Conservation (phyloP, 2,329 filamentous ascomycete genomes). For the Myriangium duriaei region DNA sequence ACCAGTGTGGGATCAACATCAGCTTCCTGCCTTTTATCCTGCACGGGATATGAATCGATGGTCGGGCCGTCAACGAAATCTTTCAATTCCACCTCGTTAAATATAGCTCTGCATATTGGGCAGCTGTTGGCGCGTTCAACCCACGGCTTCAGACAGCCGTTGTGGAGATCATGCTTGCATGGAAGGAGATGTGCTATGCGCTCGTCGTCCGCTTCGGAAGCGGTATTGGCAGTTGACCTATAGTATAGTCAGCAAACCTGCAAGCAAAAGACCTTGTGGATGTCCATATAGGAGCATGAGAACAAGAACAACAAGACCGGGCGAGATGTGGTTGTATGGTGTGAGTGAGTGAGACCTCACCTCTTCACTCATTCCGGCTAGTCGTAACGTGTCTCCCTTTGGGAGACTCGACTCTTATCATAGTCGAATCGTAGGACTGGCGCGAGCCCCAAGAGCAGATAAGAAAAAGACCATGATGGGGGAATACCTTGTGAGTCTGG, state of each 20-base stretch:
- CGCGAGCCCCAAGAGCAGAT: too few relatives aligned
- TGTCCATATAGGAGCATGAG: conserved; percentile 21
- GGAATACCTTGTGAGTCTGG: conserved; percentile 7
- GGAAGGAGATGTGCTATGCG: conserved; percentile 52
- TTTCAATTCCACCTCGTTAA: conserved; percentile 81
- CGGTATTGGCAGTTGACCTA: conserved; percentile 17
- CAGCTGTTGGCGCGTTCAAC: conserved; percentile 95
- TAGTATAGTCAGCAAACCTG: conserved; percentile 16
- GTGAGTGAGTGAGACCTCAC: conserved; percentile 22
- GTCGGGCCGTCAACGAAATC: conserved; percentile 55
- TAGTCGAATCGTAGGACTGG: too few relatives aligned
- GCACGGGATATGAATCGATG: conserved; percentile 50
- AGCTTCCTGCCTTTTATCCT: conserved; percentile 78
- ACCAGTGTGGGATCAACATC: conserved; percentile 78
- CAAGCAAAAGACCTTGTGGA: background rate
- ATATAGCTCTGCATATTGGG: conserved; percentile 85
- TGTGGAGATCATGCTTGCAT: conserved; percentile 85
- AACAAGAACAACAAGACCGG: too few relatives aligned
- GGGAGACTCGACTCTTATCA: too few relatives aligned
- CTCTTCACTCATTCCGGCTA: conserved; percentile 9
- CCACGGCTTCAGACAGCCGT: conserved; percentile 88
- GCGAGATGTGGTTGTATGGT: conserved; percentile 15
- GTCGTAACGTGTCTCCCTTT: background rate
- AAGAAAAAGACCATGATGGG: too few relatives aligned
- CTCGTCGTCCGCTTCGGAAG: conserved; percentile 30